phyloP scores from a whole-genome alignment of 1,139 yeast genomes.

The Yamadazyma sp. region DNA sequence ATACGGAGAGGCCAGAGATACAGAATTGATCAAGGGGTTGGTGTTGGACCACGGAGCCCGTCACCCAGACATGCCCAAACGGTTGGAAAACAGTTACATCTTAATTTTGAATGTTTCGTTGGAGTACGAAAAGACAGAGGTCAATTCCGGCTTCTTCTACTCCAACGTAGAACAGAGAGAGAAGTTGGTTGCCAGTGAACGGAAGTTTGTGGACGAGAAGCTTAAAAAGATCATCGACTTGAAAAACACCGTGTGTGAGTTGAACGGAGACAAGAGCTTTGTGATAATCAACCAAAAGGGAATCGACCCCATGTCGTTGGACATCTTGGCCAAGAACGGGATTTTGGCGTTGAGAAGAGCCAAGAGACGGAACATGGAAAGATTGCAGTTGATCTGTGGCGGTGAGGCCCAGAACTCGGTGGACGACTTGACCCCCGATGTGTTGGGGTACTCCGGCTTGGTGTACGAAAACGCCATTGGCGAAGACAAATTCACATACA shows the following conservation, averaged over 20 bases:
- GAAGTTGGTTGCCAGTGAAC: constrained; percentile 88
- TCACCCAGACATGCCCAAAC: constrained; percentile 98
- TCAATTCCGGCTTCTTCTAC: constrained; percentile 93
- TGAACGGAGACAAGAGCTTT: constrained; percentile 73
- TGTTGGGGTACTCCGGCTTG: constrained; percentile 88
- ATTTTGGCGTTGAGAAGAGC: constrained; percentile 96
- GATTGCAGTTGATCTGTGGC: constrained; percentile 93
- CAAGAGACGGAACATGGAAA: constrained; percentile 98
- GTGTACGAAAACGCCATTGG: constrained; percentile 94
- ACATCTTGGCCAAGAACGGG: constrained; percentile 88
- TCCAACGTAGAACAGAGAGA: constrained; percentile 96
- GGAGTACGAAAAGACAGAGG: constrained; percentile 98
- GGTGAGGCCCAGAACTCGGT: constrained; percentile 98
- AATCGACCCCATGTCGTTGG: constrained; percentile 97
- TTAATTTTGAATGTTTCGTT: constrained; percentile 89
- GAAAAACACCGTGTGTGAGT: constrained; percentile 87
- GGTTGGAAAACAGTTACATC: constrained; percentile 78
- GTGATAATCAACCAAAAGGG: constrained; percentile 98
- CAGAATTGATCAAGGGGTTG: constrained; percentile 81
- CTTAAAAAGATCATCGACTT: constrained; percentile 87
- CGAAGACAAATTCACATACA: constrained; percentile 95
- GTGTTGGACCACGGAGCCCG: constrained; percentile 98
- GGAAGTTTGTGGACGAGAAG: constrained; percentile 93
- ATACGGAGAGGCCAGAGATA: constrained; percentile 81
- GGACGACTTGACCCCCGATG: constrained; percentile 81